Evolutionary conservation across 306 rosid genomes (phyloP).

Genomic region (Glycyrrhiza uralensis): DNA sequence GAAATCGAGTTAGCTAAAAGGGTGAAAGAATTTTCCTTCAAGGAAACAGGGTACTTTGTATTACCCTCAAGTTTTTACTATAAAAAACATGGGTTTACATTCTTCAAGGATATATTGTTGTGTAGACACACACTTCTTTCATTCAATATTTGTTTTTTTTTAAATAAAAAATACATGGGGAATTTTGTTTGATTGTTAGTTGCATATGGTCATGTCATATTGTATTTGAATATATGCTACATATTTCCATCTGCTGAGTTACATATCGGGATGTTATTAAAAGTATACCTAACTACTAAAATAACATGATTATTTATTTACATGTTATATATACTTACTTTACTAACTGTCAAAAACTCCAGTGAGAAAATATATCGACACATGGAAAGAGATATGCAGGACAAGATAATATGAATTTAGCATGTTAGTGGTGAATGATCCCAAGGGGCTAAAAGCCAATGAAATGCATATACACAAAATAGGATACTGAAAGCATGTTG

Average conservation of each 20-base stretch:
- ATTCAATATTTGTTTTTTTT: neutral
- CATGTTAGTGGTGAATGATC: no score
- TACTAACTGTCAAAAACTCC: no score
- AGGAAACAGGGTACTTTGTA: conserved; percentile 74
- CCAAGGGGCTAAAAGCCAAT: no score
- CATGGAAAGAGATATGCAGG: no score
- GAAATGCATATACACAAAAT: no score
- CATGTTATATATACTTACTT: no score
- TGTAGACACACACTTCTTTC: neutral
- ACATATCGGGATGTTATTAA: neutral
- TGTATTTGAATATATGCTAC: neutral
- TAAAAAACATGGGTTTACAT: neutral
- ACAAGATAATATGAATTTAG: no score
- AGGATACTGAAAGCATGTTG: no score
- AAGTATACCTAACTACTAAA: neutral
- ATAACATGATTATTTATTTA: no score
- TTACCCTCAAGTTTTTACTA: neutral
- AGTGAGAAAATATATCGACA: no score
- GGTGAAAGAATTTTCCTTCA: conserved; percentile 84
- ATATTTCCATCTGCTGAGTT: neutral
- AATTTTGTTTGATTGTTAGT: neutral
- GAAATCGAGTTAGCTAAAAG: conserved; percentile 87
- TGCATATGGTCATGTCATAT: neutral
- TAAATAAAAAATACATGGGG: neutral
- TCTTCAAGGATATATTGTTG: neutral